Percentiles rank a stretch among this genome's conserved stretches.
phyloP scores from a whole-genome alignment of 176 grass and related monocot genomes.

The Musa acuminata region DNA sequence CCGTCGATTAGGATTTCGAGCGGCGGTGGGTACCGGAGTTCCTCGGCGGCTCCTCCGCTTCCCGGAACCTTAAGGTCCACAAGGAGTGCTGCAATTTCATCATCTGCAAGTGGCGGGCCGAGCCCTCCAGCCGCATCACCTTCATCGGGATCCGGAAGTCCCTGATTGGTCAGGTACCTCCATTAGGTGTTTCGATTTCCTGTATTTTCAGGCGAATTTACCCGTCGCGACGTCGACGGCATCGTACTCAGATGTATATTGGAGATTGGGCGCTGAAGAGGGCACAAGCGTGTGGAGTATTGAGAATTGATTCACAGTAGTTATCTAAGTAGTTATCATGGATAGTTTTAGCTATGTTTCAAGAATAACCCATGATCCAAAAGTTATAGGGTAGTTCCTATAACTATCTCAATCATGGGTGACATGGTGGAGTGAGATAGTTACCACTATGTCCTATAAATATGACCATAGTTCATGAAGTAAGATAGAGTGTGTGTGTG shows the following conservation, averaged over 20 bases:
- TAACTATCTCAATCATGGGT: too few relatives aligned
- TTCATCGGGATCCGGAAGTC: constrained; percentile 3
- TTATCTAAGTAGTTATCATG: too few relatives aligned
- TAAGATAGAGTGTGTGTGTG: too few relatives aligned
- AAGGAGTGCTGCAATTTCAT: constrained; percentile 93
- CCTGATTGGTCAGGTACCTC: background rate
- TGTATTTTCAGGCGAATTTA: background rate
- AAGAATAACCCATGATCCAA: too few relatives aligned
- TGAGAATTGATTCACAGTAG: too few relatives aligned
- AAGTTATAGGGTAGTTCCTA: too few relatives aligned
- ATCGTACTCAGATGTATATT: constrained; percentile 4
- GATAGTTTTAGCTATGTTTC: too few relatives aligned
- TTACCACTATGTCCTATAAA: too few relatives aligned
- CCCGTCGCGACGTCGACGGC: background rate
- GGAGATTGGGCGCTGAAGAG: background rate
- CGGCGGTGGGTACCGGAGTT: constrained; percentile 69
- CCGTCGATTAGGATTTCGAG: constrained; percentile 11
- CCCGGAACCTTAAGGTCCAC: constrained; percentile 88
- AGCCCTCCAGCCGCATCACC: constrained; percentile 25
- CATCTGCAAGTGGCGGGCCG: constrained; percentile 77
- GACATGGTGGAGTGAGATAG: too few relatives aligned
- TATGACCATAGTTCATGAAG: too few relatives aligned
- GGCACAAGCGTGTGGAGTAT: background rate
- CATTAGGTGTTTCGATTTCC: constrained; percentile 1
- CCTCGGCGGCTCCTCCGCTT: constrained; percentile 66